Percentiles rank a stretch among this genome's conserved stretches.
Evolutionary conservation across 139 green algal genomes (phyloP).

Genomic region (Spirogloea muscicola): DNA sequence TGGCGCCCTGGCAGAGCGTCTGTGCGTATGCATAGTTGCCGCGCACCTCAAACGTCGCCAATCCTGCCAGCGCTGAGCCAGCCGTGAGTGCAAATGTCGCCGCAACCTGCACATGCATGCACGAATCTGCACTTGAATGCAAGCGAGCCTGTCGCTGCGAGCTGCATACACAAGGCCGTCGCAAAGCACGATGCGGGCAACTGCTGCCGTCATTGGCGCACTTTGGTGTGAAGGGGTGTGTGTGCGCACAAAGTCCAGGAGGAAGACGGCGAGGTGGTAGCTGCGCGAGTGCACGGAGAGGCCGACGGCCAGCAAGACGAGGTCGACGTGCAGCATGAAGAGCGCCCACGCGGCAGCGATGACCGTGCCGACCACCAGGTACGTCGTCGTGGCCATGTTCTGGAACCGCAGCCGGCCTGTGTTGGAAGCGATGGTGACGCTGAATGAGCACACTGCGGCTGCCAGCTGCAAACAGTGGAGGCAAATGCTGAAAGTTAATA

Average conservation of each 20-base stretch:
- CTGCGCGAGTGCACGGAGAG: neutral
- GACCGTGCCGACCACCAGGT: conserved; percentile 6
- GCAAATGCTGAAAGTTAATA: neutral
- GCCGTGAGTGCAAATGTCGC: neutral
- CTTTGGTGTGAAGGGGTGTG: too few species aligned
- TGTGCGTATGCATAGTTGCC: conserved; percentile 4
- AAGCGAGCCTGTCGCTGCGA: too few species aligned
- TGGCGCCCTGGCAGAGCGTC: conserved; percentile 12
- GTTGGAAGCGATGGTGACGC: neutral
- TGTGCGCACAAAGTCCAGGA: neutral
- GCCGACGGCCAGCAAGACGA: neutral
- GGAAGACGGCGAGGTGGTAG: neutral
- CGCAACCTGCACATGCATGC: too few species aligned
- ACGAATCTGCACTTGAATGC: too few species aligned
- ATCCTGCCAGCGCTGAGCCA: conserved; percentile 6
- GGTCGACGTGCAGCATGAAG: neutral
- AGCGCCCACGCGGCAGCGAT: conserved; percentile 3
- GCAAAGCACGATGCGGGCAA: too few species aligned
- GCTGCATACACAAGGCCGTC: neutral
- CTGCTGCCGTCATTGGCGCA: too few species aligned
- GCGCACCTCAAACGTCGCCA: conserved; percentile 15
- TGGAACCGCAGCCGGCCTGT: neutral
- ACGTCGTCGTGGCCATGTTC: neutral
- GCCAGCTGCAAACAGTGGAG: conserved; percentile 5
- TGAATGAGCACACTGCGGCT: conserved; percentile 1